Percentiles rank a stretch among this genome's conserved stretches.
These are phyloP conservation scores for Macrotyloma uniflorum DNA, from an alignment of 306 rosid genomes.

Conservation along the genomic window DNA sequence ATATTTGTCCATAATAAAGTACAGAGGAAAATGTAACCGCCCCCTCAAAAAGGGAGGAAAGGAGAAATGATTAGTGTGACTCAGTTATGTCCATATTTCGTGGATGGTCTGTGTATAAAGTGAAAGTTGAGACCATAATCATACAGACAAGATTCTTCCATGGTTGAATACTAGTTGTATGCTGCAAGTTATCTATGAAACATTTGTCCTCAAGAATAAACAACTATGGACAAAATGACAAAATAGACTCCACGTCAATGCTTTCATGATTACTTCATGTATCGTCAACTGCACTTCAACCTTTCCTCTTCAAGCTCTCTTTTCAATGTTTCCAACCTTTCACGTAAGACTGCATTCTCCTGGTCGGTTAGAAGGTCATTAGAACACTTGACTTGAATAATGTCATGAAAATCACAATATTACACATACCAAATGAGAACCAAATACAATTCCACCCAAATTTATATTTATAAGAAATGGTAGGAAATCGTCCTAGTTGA, in stretches of 20 bases:
- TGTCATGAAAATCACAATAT: slow-evolving; percentile 1
- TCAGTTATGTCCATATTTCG: slow-evolving; percentile 8
- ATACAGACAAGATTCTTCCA: slow-evolving; percentile 9
- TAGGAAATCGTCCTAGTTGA: not conserved
- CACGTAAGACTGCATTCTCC: slow-evolving; percentile 57
- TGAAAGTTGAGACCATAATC: slow-evolving; percentile 19
- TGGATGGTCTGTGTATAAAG: not conserved
- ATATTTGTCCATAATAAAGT: not conserved
- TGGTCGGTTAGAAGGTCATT: slow-evolving; percentile 39
- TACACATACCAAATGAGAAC: slow-evolving; percentile 15
- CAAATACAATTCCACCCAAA: not conserved
- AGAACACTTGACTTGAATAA: slow-evolving; percentile 28
- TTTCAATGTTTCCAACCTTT: slow-evolving; percentile 60
- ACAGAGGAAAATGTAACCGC: not conserved
- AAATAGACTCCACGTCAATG: not conserved
- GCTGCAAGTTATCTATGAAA: slow-evolving; percentile 14
- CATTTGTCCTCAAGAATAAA: slow-evolving; percentile 12
- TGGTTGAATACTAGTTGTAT: slow-evolving; percentile 20
- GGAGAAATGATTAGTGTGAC: not conserved
- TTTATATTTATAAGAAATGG: not conserved
- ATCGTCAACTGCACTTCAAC: slow-evolving; percentile 52
- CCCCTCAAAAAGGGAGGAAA: not conserved
- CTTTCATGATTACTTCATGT: slow-evolving; percentile 36
- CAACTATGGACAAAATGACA: slow-evolving; percentile 5
- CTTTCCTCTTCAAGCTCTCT: slow-evolving; percentile 59